Percentiles rank a stretch among this genome's conserved stretches.
Evolutionary conservation across 2,329 filamentous ascomycete species (phyloP).

Genomic region (Chalara sp.): DNA sequence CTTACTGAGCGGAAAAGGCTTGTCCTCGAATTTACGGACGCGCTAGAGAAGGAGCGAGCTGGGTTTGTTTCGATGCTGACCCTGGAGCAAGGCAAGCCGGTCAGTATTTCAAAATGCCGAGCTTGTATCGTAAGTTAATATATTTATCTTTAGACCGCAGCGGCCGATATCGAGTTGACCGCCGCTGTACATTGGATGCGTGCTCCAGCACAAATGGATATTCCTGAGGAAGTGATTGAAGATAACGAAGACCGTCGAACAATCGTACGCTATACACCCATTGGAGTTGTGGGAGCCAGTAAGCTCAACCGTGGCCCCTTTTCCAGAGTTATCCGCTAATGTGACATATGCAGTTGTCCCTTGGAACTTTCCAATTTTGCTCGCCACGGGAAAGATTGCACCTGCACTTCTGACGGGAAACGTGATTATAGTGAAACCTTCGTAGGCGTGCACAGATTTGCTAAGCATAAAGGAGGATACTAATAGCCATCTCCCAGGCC

Average conservation of each 20-base stretch:
- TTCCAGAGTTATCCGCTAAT: too few species aligned
- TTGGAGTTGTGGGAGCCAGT: neutral
- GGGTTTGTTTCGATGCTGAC: conserved; percentile 38
- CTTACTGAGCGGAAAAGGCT: conserved; percentile 35
- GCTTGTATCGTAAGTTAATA: neutral
- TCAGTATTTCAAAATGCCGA: conserved; percentile 9
- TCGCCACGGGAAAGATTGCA: conserved; percentile 39
- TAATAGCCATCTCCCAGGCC: conserved; percentile 37
- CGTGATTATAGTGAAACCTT: conserved; percentile 48
- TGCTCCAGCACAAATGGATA: neutral
- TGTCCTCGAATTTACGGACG: conserved; percentile 18
- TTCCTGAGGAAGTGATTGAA: conserved; percentile 3
- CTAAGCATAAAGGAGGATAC: too few species aligned
- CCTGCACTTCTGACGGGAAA: conserved; percentile 43
- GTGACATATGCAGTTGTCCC: conserved; percentile 34
- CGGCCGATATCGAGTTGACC: neutral
- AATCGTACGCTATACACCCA: conserved; percentile 2
- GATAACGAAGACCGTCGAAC: neutral
- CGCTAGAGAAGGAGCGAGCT: conserved; percentile 23
- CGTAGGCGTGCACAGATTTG: neutral
- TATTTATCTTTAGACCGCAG: neutral
- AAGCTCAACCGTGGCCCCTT: too few species aligned
- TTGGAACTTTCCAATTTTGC: conserved; percentile 46
- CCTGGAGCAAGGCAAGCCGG: conserved; percentile 45
- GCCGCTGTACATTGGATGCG: neutral